These are phyloP conservation scores for Uronychia binucleata DNA, from an alignment of 73 alveolate genomes.

Conservation along the genomic window DNA sequence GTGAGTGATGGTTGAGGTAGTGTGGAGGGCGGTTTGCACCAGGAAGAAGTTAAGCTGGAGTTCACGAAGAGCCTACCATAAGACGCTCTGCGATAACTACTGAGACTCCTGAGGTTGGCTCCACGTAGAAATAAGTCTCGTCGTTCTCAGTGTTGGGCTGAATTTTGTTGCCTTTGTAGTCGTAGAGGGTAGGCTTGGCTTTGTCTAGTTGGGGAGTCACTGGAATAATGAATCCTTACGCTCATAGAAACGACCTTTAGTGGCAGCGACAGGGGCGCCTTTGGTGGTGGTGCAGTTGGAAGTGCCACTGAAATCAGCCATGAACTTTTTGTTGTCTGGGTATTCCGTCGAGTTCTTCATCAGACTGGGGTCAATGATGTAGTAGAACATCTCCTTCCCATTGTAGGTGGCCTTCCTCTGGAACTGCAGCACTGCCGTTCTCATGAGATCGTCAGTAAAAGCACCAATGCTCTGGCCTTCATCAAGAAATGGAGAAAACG, in stretches of 20 bases:
- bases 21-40: not conserved
- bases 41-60: not conserved
- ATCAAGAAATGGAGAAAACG: slow-evolving; percentile 27
- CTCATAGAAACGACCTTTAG: slow-evolving; percentile 47
- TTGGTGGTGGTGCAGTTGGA: slow-evolving; percentile 22
- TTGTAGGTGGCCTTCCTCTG: not conserved
- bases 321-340: slow-evolving; percentile 20
- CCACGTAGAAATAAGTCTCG: slow-evolving; percentile 1
- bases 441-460: slow-evolving; percentile 9
- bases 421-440: not conserved
- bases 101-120: slow-evolving; percentile 13
- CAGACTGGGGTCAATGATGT: not conserved
- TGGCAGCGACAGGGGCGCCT: slow-evolving; percentile 53
- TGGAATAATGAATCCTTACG: not conserved
- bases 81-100: slow-evolving; percentile 5
- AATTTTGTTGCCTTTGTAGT: slow-evolving; percentile 4
- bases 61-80: not conserved
- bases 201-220: slow-evolving; percentile 7
- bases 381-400: not conserved
- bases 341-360: slow-evolving; percentile 4
- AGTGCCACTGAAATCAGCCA: slow-evolving; percentile 38
- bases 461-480: not conserved
- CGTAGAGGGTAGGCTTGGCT: not conserved
- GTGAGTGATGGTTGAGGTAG: too few relatives aligned
- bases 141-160: slow-evolving; percentile 2